These are phyloP conservation scores for Coprinopsis marcescibilis DNA, from an alignment of 768 basidiomycete genomes.

Conservation along the genomic window DNA sequence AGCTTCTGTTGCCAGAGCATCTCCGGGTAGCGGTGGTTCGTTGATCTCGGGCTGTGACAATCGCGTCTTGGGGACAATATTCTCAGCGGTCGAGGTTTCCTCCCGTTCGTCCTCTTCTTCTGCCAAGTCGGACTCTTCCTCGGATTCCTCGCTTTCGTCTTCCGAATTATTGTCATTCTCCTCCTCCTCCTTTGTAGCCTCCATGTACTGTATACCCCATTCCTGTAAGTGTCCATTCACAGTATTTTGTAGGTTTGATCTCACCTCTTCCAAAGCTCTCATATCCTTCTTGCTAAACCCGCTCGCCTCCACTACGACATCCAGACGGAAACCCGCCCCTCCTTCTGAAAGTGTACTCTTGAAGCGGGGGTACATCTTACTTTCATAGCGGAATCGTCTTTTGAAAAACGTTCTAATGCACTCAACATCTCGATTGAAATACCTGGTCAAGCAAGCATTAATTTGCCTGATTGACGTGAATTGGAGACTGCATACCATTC, in stretches of 20 bases:
- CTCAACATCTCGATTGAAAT: constrained; percentile 97
- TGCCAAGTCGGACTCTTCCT: constrained; percentile 31
- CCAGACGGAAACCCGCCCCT: constrained; percentile 63
- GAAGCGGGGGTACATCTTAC: constrained; percentile 82
- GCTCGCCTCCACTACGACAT: constrained; percentile 91
- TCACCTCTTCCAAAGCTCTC: constrained; percentile 77
- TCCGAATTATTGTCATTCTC: constrained; percentile 23
- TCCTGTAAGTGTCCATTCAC: constrained; percentile 10
- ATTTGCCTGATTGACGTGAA: constrained; percentile 1
- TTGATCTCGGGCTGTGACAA: too few relatives aligned
- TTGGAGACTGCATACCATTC: constrained; percentile 63
- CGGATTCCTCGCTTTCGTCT: constrained; percentile 23
- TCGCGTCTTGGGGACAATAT: neutral
- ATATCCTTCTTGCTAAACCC: constrained; percentile 86
- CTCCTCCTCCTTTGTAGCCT: constrained; percentile 26
- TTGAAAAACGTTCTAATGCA: constrained; percentile 93
- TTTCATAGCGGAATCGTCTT: constrained; percentile 90
- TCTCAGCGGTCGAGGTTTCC: constrained; percentile 14
- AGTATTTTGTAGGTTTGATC: constrained; percentile 20
- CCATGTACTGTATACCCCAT: constrained; percentile 55
- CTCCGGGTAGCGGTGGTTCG: too few relatives aligned
- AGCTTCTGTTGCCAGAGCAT: too few relatives aligned
- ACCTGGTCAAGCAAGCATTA: constrained; percentile 48
- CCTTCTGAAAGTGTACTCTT: constrained; percentile 50
- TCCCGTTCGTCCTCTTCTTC: constrained; percentile 25